Evolutionary conservation across 192 early-diverging fungal species (phyloP), one percentile per base, ranked within the genome.

Genomic region (Coemansia sp.): DNA sequence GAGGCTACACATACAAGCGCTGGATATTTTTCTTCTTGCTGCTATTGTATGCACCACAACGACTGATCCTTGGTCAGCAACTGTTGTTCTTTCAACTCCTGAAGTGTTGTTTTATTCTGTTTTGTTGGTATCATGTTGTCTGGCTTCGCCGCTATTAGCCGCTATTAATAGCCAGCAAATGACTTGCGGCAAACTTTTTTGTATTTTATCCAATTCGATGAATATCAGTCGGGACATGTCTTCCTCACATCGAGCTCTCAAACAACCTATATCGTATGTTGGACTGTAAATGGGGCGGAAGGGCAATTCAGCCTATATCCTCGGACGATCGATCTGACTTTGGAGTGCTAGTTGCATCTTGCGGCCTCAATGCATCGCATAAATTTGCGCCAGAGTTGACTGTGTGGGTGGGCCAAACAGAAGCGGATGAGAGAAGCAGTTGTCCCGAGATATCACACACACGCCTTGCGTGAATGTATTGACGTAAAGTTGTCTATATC

Each of bases 121-220:
- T 53, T 56, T 11, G 53, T 21, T 56, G 53, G 48, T 50, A 50
- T 50, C 48, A 50, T 50, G 48, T 50, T 50, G 48, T 21, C 48
- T 27, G 8, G 48, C 11, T 13, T 56, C 14, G 33, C 53, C 29
- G 31, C 31, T 34, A 56, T 56, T 56, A 56, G 31, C 53, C 53
- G 53, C 53, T 56, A 56, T 56, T 56, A 56, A 56, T 56, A 56
- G 53, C 31, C 53, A 16, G 53, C 53, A 34, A 56, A 8, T 56
- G 53, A 34, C 31, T 56, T 6, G 51, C 24, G 29, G 51, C 51
- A 31, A 27, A 27, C 29, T 53, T 53, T 33, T 56, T 56, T n/a
- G 11, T 16, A 56, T 56, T 56, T 56, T 56, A 56, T 33, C 53
- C 53, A 56, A 56, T 56, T 33, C 53, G 53, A 6, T 14, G 33